phyloP scores from a whole-genome alignment of 2,329 filamentous ascomycete species.

The Stagonosporopsis chrysanthemi region DNA sequence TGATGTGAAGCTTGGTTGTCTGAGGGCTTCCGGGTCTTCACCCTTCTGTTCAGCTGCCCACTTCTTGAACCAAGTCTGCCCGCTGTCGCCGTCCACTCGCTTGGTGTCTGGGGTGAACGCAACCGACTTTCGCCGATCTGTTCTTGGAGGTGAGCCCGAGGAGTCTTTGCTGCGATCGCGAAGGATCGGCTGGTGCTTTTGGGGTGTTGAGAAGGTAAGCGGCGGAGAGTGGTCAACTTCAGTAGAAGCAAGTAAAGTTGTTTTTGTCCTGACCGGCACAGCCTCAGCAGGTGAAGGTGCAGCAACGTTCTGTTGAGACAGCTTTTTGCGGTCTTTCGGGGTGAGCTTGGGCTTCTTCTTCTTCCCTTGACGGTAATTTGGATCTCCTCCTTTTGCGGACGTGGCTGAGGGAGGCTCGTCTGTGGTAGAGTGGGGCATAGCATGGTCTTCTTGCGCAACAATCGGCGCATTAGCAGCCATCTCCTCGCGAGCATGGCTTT shows the following conservation, averaged over 20 bases:
- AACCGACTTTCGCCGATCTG: constrained; percentile 63
- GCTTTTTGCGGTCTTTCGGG: constrained; percentile 14
- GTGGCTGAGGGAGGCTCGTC: constrained; percentile 19
- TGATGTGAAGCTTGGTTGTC: constrained; percentile 38
- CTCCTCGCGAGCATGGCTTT: background rate
- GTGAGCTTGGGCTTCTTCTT: constrained; percentile 24
- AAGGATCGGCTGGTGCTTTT: constrained; percentile 23
- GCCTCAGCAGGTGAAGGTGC: constrained; percentile 35
- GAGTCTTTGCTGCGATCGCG: constrained; percentile 25
- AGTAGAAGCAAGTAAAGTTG: constrained; percentile 43
- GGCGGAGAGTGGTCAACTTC: constrained; percentile 31
- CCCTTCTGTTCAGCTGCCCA: constrained; percentile 53
- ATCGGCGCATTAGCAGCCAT: background rate
- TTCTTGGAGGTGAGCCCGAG: constrained; percentile 36
- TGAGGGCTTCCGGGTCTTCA: constrained; percentile 30
- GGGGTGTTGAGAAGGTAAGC: constrained; percentile 25
- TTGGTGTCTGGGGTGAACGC: constrained; percentile 72
- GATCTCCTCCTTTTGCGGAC: constrained; percentile 42
- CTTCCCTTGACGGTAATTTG: constrained; percentile 42
- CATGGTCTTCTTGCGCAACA: constrained; percentile 19
- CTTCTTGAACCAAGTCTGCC: constrained; percentile 60
- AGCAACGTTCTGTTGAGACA: constrained; percentile 9
- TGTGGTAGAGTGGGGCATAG: constrained; percentile 6
- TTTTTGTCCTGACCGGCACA: constrained; percentile 17
- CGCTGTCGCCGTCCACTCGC: constrained; percentile 62